Conservation (phyloP, 2,329 filamentous ascomycete species). For the Penicillium vulpinum region DNA sequence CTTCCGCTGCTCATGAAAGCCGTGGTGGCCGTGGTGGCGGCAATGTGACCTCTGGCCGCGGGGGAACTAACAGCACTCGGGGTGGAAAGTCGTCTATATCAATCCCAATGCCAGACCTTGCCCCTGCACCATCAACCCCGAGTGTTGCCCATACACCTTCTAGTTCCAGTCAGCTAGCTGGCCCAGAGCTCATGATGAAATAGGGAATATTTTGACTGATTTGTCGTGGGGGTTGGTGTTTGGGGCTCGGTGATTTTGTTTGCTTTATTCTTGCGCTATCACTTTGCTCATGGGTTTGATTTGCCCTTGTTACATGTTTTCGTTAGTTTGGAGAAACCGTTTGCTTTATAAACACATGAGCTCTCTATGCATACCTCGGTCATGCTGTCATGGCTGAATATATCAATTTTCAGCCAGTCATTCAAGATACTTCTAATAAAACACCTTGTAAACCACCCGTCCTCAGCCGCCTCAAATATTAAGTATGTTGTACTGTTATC, state of each 20-base stretch:
- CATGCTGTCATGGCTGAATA: neutral
- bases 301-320: neutral
- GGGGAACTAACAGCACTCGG: conserved; percentile 27
- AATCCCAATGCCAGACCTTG: conserved; percentile 20
- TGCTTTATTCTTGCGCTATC: conserved; percentile 1
- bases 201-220: conserved; percentile 15
- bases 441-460: neutral
- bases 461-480: no score
- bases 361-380: conserved; percentile 4
- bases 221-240: conserved; percentile 3
- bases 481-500: neutral
- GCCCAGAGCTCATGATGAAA: conserved; percentile 32
- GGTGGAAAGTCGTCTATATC: conserved; percentile 29
- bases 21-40: conserved; percentile 31
- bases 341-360: neutral
- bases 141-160: conserved; percentile 8
- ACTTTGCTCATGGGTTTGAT: neutral
- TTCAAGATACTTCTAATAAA: neutral
- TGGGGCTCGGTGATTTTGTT: conserved; percentile 1
- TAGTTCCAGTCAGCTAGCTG: neutral
- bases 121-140: conserved; percentile 11
- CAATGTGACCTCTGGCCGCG: conserved; percentile 26
- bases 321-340: neutral
- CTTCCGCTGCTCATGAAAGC: conserved; percentile 27
- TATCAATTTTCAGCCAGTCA: neutral